These are phyloP conservation scores for Podila clonocystis DNA, from an alignment of 192 early-diverging fungal genomes.

Conservation along the genomic window DNA sequence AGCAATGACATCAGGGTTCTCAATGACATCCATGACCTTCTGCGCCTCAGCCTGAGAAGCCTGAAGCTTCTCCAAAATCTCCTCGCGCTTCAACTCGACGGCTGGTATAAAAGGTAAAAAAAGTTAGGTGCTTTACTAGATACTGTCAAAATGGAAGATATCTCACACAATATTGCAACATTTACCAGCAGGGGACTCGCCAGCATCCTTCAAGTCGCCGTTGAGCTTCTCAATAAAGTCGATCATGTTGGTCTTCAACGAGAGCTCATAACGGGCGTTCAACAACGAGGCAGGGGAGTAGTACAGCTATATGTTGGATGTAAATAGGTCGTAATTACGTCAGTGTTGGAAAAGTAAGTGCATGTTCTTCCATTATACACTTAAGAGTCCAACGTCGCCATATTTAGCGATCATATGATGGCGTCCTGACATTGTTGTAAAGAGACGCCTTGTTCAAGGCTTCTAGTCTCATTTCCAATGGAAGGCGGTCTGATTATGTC, in stretches of 20 bases:
- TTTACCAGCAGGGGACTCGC: conserved; percentile 79
- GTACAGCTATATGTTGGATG: conserved; percentile 57
- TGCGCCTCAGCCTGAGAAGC: conserved; percentile 78
- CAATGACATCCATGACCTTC: conserved; percentile 89
- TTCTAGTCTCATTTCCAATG: too few relatives aligned
- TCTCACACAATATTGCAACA: neutral
- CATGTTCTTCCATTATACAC: too few relatives aligned
- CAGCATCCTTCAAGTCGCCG: conserved; percentile 80
- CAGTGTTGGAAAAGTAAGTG: too few relatives aligned
- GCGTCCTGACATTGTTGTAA: too few relatives aligned
- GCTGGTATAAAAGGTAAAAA: conserved; percentile 2
- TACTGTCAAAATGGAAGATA: neutral
- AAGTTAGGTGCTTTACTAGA: neutral
- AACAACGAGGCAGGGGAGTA: conserved; percentile 81
- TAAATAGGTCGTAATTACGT: neutral
- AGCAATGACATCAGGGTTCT: conserved; percentile 90
- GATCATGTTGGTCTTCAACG: conserved; percentile 93
- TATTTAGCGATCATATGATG: too few relatives aligned
- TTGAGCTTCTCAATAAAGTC: conserved; percentile 90
- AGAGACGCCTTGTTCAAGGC: too few relatives aligned
- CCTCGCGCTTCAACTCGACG: conserved; percentile 75
- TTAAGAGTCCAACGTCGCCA: too few relatives aligned
- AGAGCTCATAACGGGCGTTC: conserved; percentile 90
- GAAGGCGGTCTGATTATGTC: too few relatives aligned
- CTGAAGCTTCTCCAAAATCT: conserved; percentile 80